These are phyloP conservation scores for Sanghuangporus baumii DNA, from an alignment of 1,284 basidiomycete genomes.

Conservation along the genomic window DNA sequence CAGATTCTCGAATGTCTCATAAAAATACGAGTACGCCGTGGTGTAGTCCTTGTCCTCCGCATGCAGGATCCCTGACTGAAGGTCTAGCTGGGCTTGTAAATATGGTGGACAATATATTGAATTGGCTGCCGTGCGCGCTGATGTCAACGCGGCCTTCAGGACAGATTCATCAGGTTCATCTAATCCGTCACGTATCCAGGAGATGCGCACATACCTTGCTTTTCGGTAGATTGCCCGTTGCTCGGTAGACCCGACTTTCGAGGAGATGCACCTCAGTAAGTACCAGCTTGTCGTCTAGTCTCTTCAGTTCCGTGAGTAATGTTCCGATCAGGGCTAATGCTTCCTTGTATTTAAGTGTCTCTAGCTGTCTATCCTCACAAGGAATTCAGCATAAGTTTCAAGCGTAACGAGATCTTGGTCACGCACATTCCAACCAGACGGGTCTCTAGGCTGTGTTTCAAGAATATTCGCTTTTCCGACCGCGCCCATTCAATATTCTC, in stretches of 20 bases:
- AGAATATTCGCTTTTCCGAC: conserved; percentile 88
- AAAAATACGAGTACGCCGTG: conserved; percentile 97
- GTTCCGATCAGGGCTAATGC: conserved; percentile 82
- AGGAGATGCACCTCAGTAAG: conserved; percentile 95
- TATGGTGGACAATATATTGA: conserved; percentile 96
- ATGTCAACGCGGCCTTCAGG: conserved; percentile 79
- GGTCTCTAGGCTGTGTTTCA: conserved; percentile 92
- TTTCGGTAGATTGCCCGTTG: conserved; percentile 88
- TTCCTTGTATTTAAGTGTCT: conserved; percentile 71
- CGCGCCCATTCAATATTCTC: conserved; percentile 96
- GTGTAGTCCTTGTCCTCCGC: conserved; percentile 98
- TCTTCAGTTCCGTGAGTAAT: conserved; percentile 86
- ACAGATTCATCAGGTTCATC: neutral
- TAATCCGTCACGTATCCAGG: neutral
- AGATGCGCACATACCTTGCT: conserved; percentile 61
- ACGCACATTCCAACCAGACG: conserved; percentile 80
- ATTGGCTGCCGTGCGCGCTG: conserved; percentile 91
- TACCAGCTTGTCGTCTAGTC: conserved; percentile 96
- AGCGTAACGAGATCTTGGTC: neutral
- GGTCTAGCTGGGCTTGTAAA: conserved; percentile 88
- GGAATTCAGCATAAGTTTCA: neutral
- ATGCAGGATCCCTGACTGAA: conserved; percentile 89
- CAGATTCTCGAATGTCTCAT: conserved; percentile 88
- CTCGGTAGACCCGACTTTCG: conserved; percentile 88
- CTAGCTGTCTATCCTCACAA: conserved; percentile 57